These are phyloP conservation scores for Chaetomium sp. DNA, from an alignment of 2,329 filamentous ascomycete species.

Conservation along the genomic window DNA sequence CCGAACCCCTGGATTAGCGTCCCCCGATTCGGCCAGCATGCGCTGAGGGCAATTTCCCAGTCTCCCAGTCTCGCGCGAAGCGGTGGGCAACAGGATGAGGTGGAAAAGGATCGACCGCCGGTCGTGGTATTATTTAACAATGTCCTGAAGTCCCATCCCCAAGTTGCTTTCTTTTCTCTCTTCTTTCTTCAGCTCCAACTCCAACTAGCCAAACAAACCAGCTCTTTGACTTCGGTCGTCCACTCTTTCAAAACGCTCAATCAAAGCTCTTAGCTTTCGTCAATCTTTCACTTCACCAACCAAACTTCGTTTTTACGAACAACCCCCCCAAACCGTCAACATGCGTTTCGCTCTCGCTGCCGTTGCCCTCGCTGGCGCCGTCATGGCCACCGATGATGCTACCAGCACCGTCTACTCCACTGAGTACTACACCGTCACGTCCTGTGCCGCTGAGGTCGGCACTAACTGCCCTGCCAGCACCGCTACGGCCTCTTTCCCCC, in stretches of 20 bases:
- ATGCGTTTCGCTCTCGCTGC: conserved; percentile 56
- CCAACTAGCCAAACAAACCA: conserved; percentile 28
- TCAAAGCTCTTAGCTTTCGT: conserved; percentile 26
- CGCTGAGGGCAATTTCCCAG: conserved; percentile 23
- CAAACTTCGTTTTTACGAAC: conserved; percentile 18
- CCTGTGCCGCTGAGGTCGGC: background rate
- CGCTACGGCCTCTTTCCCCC: background rate
- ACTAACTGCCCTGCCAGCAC: background rate
- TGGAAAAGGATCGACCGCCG: background rate
- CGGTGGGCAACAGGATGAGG: background rate
- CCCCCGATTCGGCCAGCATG: conserved; percentile 18
- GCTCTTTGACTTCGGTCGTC: conserved; percentile 38
- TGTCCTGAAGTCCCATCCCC: conserved; percentile 16
- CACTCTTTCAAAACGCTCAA: conserved; percentile 30
- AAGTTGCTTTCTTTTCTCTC: conserved; percentile 18
- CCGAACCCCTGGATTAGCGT: conserved; percentile 28
- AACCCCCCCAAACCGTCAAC: conserved; percentile 37
- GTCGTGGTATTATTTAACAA: conserved; percentile 29
- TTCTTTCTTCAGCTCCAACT: conserved; percentile 33
- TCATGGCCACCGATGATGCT: conserved; percentile 23
- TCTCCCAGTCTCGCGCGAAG: background rate
- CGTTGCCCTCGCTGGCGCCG: conserved; percentile 44
- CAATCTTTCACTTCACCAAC: conserved; percentile 23
- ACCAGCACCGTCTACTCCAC: conserved; percentile 39
- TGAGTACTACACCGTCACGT: conserved; percentile 33